Evolutionary conservation across 2,329 filamentous ascomycete genomes (phyloP).

Genomic region (Sclerotinia borealis): DNA sequence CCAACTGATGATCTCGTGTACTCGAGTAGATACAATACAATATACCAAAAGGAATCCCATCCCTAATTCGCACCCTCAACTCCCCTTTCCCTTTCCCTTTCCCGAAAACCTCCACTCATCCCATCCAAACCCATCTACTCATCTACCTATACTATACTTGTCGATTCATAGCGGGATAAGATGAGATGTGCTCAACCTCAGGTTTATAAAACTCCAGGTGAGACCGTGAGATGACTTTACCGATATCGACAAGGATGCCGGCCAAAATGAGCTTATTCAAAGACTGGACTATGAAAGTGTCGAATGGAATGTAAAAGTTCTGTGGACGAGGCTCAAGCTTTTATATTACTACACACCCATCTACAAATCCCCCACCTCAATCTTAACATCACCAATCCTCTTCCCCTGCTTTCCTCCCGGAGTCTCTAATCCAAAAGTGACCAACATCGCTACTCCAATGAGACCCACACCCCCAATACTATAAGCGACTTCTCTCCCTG

Average conservation of each 20-base stretch:
- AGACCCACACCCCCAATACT: constrained; percentile 75
- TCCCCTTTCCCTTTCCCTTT: neutral
- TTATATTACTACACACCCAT: neutral
- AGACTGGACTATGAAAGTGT: neutral
- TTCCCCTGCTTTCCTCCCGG: constrained; percentile 25
- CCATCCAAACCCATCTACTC: neutral
- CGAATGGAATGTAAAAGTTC: neutral
- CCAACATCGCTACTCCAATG: constrained; percentile 62
- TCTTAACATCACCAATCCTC: constrained; percentile 24
- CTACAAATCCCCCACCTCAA: constrained; percentile 16
- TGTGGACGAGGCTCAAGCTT: neutral
- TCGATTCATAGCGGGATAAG: neutral
- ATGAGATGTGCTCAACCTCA: neutral
- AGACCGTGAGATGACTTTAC: neutral
- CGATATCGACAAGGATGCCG: neutral
- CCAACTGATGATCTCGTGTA: too few relatives aligned
- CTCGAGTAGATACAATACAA: neutral
- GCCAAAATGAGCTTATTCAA: neutral
- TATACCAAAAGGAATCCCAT: neutral
- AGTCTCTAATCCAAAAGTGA: constrained; percentile 61
- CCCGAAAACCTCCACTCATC: too few relatives aligned
- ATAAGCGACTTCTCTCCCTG: constrained; percentile 81
- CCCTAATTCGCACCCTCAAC: neutral
- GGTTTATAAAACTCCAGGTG: neutral
- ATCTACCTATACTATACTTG: neutral